A percentile compares a stretch with the other conserved stretches of the same genome.
Conservation (phyloP, 345 rosid species). For the Laguncularia racemosa region DNA sequence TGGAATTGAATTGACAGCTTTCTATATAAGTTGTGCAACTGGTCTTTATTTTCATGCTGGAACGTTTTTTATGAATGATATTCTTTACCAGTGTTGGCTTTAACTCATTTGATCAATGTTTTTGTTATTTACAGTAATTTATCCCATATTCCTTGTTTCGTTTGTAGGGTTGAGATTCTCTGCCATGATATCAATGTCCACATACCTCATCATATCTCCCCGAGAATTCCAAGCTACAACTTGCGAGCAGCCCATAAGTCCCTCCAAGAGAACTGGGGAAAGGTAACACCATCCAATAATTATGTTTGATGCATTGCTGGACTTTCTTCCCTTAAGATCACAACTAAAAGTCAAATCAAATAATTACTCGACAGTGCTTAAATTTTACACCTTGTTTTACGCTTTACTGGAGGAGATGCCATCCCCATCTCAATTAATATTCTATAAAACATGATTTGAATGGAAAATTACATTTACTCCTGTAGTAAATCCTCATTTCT, state of each 20-base stretch:
- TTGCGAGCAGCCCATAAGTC: constrained; percentile 67
- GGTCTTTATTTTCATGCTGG: no score
- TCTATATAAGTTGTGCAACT: no score
- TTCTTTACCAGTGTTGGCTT: no score
- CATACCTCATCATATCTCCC: constrained; percentile 68
- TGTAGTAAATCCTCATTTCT: no score
- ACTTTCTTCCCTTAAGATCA: constrained; percentile 2
- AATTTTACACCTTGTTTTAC: no score
- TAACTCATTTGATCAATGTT: no score
- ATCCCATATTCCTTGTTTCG: constrained; percentile 8
- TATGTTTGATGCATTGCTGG: not conserved
- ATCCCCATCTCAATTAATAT: no score
- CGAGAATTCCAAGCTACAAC: constrained; percentile 87
- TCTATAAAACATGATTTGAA: no score
- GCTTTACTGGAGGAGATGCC: no score
- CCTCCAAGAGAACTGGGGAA: constrained; percentile 88
- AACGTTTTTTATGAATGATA: no score
- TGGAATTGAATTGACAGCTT: no score
- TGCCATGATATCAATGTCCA: constrained; percentile 89
- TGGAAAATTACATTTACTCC: no score
- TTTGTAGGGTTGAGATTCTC: constrained; percentile 76
- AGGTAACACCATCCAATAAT: constrained; percentile 25
- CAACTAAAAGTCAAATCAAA: not conserved
- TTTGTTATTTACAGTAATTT: not conserved
- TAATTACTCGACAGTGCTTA: not conserved